A percentile compares a stretch with the other conserved stretches of the same genome.
These are phyloP conservation scores for Lentinus tigrinus DNA, from an alignment of 768 basidiomycete species.

Conservation along the genomic window DNA sequence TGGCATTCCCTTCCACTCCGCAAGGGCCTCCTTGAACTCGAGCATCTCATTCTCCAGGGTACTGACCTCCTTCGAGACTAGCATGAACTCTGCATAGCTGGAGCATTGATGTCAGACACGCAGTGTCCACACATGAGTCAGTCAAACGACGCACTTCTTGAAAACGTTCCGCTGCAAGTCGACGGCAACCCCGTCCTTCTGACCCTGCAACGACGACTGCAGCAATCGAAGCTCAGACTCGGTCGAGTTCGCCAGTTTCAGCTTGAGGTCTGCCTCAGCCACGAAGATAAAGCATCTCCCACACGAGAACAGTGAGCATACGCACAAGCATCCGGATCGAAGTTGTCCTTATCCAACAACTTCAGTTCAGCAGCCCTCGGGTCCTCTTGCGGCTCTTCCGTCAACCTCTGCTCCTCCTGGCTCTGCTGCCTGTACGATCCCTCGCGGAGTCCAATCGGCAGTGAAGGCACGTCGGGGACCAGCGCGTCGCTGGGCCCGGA, in stretches of 20 bases:
- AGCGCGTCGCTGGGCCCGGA: constrained; percentile 61
- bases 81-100: constrained; percentile 96
- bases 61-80: constrained; percentile 95
- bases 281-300: neutral
- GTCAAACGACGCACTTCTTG: constrained; percentile 64
- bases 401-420: constrained; percentile 25
- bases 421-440: constrained; percentile 29
- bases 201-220: constrained; percentile 70
- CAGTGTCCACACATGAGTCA: neutral
- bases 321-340: constrained; percentile 89
- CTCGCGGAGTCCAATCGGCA: constrained; percentile 46
- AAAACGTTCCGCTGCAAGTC: constrained; percentile 92
- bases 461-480: constrained; percentile 57
- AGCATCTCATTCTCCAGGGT: constrained; percentile 97
- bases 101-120: neutral
- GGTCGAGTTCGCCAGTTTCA: constrained; percentile 87
- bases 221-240: constrained; percentile 76
- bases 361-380: constrained; percentile 57
- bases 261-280: constrained; percentile 58
- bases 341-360: constrained; percentile 71
- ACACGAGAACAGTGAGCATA: constrained; percentile 9
- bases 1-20: constrained; percentile 96
- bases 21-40: constrained; percentile 89
- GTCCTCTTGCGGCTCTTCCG: constrained; percentile 55
- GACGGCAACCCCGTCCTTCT: constrained; percentile 70